phyloP scores from a whole-genome alignment of 495 filamentous ascomycete species.

The Alectoria sarmentosa region DNA sequence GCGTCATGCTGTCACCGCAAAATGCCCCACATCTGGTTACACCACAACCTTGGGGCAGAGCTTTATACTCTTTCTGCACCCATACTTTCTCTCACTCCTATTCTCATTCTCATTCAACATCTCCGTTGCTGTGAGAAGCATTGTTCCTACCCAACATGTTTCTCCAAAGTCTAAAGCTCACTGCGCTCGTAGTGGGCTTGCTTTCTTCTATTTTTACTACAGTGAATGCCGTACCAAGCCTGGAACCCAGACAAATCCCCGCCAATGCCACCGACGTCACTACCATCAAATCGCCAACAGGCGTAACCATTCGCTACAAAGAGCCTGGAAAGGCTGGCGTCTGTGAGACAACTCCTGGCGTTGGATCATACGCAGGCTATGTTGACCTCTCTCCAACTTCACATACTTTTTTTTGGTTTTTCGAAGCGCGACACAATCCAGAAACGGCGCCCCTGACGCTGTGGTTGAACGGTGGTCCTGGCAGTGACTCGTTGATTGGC shows the following conservation, averaged over 20 bases:
- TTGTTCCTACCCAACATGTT: constrained; percentile 28
- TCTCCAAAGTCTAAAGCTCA: constrained; percentile 23
- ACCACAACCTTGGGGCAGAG: background rate
- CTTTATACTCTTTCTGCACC: background rate
- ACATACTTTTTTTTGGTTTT: constrained; percentile 65
- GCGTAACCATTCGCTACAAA: constrained; percentile 46
- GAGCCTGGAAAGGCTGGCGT: constrained; percentile 50
- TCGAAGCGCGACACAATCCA: constrained; percentile 53
- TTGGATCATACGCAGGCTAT: constrained; percentile 62
- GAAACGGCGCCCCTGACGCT: constrained; percentile 50
- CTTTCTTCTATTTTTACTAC: constrained; percentile 8
- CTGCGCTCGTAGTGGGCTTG: constrained; percentile 29
- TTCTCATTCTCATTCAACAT: background rate
- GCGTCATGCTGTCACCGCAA: constrained; percentile 4
- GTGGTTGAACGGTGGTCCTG: constrained; percentile 59
- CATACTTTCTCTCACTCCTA: background rate
- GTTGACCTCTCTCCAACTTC: constrained; percentile 53
- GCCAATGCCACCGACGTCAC: constrained; percentile 47
- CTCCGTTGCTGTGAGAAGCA: background rate
- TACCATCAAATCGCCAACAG: constrained; percentile 51
- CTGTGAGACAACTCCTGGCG: constrained; percentile 56
- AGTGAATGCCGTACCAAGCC: constrained; percentile 21
- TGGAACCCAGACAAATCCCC: constrained; percentile 36
- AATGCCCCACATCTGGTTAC: background rate
- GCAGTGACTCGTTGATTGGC: constrained; percentile 59